Conservation (phyloP, 2,329 filamentous ascomycete genomes). For the Ceratocystis ficicola region DNA sequence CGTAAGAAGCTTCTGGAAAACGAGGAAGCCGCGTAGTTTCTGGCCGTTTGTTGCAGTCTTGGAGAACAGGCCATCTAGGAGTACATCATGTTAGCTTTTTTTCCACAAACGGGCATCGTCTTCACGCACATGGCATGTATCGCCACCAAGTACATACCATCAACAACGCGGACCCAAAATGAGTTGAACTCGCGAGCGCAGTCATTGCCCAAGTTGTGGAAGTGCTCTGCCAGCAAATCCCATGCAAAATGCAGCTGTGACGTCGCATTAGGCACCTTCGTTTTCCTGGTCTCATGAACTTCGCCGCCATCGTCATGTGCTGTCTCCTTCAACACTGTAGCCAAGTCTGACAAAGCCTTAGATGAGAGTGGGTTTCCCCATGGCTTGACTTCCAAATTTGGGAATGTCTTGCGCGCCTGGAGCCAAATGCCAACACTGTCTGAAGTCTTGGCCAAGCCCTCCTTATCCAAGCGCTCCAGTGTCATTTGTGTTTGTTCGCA, state of each 20-base stretch:
- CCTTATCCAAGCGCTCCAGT: slow-evolving; percentile 48
- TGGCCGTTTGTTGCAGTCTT: slow-evolving; percentile 71
- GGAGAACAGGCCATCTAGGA: slow-evolving; percentile 67
- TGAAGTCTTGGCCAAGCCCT: slow-evolving; percentile 63
- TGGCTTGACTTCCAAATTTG: slow-evolving; percentile 50
- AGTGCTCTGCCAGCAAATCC: slow-evolving; percentile 59
- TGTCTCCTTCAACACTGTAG: slow-evolving; percentile 68
- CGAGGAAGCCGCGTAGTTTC: slow-evolving; percentile 82
- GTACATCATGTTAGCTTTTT: background rate
- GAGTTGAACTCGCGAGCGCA: slow-evolving; percentile 47
- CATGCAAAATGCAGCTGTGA: slow-evolving; percentile 78
- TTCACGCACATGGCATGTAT: background rate
- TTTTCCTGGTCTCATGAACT: slow-evolving; percentile 31
- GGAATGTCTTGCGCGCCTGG: slow-evolving; percentile 51
- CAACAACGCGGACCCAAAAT: slow-evolving; percentile 79
- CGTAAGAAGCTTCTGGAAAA: slow-evolving; percentile 65
- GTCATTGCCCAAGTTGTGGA: slow-evolving; percentile 31
- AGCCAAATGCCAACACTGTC: slow-evolving; percentile 89
- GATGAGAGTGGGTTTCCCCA: slow-evolving; percentile 68
- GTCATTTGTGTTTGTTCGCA: slow-evolving; percentile 48
- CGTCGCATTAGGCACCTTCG: slow-evolving; percentile 61
- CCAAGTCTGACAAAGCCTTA: slow-evolving; percentile 55
- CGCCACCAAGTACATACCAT: slow-evolving; percentile 48
- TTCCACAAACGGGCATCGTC: background rate
- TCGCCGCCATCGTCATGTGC: slow-evolving; percentile 36